Percentiles rank a stretch among this genome's conserved stretches.
These are phyloP conservation scores for Mycena sanguinolenta DNA, from an alignment of 768 basidiomycete species.

Conservation along the genomic window DNA sequence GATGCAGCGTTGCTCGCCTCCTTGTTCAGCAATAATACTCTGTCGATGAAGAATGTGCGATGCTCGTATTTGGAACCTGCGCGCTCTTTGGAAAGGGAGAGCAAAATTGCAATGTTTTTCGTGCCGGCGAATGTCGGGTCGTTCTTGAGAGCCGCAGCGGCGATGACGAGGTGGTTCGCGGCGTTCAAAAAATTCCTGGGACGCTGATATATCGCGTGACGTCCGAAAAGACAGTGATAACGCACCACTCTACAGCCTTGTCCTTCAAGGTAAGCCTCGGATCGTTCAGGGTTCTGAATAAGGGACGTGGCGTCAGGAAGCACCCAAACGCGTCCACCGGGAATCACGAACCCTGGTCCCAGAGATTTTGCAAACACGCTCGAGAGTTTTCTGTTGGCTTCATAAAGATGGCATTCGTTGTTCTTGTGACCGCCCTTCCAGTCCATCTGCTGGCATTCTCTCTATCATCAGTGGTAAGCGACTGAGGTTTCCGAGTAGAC, in stretches of 20 bases:
- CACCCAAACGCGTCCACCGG: not conserved
- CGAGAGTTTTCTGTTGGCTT: slow-evolving; percentile 19
- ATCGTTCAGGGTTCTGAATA: slow-evolving; percentile 17
- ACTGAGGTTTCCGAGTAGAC: not conserved
- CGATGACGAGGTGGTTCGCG: slow-evolving; percentile 12
- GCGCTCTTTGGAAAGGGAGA: slow-evolving; percentile 4
- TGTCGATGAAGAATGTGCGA: slow-evolving; percentile 12
- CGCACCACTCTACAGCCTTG: not conserved
- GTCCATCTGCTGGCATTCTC: slow-evolving; percentile 8
- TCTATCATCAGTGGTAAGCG: not conserved
- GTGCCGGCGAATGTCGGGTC: slow-evolving; percentile 6
- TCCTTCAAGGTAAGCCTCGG: slow-evolving; percentile 10
- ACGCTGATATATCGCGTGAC: not conserved
- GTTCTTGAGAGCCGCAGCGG: slow-evolving; percentile 13
- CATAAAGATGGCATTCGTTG: slow-evolving; percentile 21
- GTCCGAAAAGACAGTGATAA: no score
- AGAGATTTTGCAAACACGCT: slow-evolving; percentile 23
- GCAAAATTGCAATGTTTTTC: slow-evolving; percentile 1
- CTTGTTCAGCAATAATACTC: not conserved
- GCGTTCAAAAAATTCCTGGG: slow-evolving; percentile 16
- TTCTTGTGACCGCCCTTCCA: slow-evolving; percentile 8
- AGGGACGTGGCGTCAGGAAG: no score
- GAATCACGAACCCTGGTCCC: not conserved
- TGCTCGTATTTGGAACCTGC: slow-evolving; percentile 18
- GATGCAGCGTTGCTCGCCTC: not conserved